A percentile compares a stretch with the other conserved stretches of the same genome.
These are phyloP conservation scores for Russula brevipes DNA, from an alignment of 768 basidiomycete genomes.

Conservation along the genomic window DNA sequence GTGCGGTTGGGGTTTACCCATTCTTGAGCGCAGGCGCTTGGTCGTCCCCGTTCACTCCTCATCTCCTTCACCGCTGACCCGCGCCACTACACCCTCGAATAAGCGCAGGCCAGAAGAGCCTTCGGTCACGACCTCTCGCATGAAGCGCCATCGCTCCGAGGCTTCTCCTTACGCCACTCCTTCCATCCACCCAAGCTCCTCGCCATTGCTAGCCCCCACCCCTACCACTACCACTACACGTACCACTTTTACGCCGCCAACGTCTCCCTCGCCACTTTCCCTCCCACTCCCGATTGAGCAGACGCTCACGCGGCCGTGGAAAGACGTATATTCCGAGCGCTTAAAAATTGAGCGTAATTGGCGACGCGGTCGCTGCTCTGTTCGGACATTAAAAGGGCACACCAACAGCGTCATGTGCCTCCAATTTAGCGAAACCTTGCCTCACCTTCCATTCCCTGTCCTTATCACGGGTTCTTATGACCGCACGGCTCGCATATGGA, in stretches of 20 bases:
- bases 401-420: constrained; percentile 97
- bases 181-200: not conserved
- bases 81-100: constrained; percentile 26
- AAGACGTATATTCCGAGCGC: constrained; percentile 97
- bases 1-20: constrained; percentile 95
- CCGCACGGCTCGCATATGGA: constrained; percentile 92
- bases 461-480: constrained; percentile 98
- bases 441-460: constrained; percentile 82
- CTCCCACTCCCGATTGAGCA: constrained; percentile 19
- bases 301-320: constrained; percentile 85
- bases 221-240: constrained; percentile 7
- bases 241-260: not conserved
- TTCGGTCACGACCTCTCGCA: constrained; percentile 9
- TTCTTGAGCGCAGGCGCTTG: constrained; percentile 70
- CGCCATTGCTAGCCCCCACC: constrained; percentile 1
- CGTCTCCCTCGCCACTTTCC: constrained; percentile 15
- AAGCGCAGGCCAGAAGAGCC: constrained; percentile 41
- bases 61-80: constrained; percentile 32
- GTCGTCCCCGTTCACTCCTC: constrained; percentile 36
- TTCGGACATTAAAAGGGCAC: constrained; percentile 85
- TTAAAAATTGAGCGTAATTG: constrained; percentile 95
- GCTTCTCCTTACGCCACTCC: not conserved
- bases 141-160: constrained; percentile 16
- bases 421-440: constrained; percentile 83
- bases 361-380: constrained; percentile 85